Evolutionary conservation across 1,284 basidiomycete species (phyloP).

Genomic region (Sanghuangporus baumii): DNA sequence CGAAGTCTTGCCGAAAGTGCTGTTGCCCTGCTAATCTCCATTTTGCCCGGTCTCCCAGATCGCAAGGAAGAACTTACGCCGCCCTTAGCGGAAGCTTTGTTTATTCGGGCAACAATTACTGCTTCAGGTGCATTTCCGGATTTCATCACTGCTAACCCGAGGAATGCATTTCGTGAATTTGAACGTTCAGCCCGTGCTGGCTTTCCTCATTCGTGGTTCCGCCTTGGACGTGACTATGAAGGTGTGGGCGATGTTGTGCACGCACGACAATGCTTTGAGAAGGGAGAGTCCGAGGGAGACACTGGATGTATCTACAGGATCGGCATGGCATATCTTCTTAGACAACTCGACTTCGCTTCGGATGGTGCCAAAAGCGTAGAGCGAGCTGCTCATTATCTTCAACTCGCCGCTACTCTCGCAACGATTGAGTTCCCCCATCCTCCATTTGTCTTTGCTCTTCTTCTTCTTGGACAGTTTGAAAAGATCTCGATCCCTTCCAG

Average conservation of each 20-base stretch:
- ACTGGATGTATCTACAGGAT: conserved; percentile 79
- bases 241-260: conserved; percentile 67
- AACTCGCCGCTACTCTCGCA: conserved; percentile 70
- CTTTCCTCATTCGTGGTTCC: conserved; percentile 77
- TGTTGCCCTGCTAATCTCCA: conserved; percentile 51
- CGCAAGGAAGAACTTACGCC: conserved; percentile 31
- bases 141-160: conserved; percentile 58
- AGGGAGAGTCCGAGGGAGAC: conserved; percentile 65
- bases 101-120: conserved; percentile 66
- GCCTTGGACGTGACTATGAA: conserved; percentile 88
- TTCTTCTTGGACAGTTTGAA: conserved; percentile 76
- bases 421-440: conserved; percentile 77
- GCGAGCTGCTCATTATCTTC: conserved; percentile 66
- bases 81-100: conserved; percentile 49
- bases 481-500: conserved; percentile 49
- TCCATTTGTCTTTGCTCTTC: conserved; percentile 79
- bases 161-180: conserved; percentile 83
- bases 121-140: conserved; percentile 65
- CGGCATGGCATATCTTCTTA: conserved; percentile 87
- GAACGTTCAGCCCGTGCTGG: conserved; percentile 75
- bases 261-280: conserved; percentile 79
- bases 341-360: conserved; percentile 68
- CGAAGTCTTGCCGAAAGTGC: conserved; percentile 61
- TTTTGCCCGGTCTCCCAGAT: conserved; percentile 28
- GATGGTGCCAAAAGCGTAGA: conserved; percentile 46